Evolutionary conservation across 305 asterid species (phyloP).

Genomic region (Fraxinus sp.): DNA sequence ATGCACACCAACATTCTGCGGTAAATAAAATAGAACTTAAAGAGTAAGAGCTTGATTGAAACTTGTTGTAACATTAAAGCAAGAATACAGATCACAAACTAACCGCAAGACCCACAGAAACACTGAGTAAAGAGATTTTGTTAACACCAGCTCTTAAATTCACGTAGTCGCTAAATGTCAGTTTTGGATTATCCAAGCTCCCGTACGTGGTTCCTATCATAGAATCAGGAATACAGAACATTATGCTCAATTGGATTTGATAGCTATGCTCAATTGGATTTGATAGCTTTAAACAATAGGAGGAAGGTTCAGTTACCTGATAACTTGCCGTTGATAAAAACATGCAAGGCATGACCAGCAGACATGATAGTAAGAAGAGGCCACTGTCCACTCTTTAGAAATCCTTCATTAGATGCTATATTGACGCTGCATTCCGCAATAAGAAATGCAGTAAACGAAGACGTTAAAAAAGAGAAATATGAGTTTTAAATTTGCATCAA

Average conservation of each 20-base stretch:
- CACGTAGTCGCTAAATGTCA: conserved; percentile 52
- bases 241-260: background rate
- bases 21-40: background rate
- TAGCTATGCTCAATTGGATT: too few relatives aligned
- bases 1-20: conserved; percentile 77
- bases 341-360: conserved; percentile 89
- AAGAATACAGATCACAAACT: conserved; percentile 26
- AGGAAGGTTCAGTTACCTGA: conserved; percentile 47
- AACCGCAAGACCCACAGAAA: conserved; percentile 80
- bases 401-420: conserved; percentile 68
- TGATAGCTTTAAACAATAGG: background rate
- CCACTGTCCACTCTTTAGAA: conserved; percentile 55
- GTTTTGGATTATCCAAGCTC: conserved; percentile 53
- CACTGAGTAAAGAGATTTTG: conserved; percentile 81
- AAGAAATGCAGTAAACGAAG: background rate
- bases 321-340: conserved; percentile 66
- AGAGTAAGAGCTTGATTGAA: background rate
- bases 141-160: conserved; percentile 69
- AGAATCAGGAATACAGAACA: conserved; percentile 18
- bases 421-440: conserved; percentile 47
- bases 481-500: background rate
- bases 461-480: background rate
- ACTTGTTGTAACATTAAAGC: background rate
- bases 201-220: conserved; percentile 67
- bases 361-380: conserved; percentile 76